phyloP scores from a whole-genome alignment of 345 rosid genomes.

The Brassica carinata region DNA sequence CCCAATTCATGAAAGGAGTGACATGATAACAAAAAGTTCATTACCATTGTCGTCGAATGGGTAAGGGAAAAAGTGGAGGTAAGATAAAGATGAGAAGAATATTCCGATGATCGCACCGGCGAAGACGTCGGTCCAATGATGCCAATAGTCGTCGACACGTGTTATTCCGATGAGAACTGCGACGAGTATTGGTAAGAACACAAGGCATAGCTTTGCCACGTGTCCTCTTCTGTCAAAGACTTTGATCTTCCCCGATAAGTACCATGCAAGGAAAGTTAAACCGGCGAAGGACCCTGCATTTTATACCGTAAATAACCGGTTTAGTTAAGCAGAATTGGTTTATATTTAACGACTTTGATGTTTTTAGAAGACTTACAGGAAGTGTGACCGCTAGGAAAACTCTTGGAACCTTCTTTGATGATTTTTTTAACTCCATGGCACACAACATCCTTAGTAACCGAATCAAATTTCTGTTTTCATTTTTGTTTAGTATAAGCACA shows the following conservation, averaged over 20 bases:
- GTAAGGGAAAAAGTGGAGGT: conserved; percentile 60
- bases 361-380: conserved; percentile 46
- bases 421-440: conserved; percentile 50
- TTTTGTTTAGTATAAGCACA: conserved; percentile 4
- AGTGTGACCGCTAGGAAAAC: conserved; percentile 75
- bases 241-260: conserved; percentile 64
- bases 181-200: conserved; percentile 53
- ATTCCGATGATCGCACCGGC: conserved; percentile 65
- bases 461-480: conserved; percentile 49
- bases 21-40: not conserved
- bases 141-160: conserved; percentile 74
- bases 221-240: conserved; percentile 60
- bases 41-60: conserved; percentile 54
- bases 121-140: conserved; percentile 78
- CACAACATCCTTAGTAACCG: conserved; percentile 44
- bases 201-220: conserved; percentile 59
- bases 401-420: conserved; percentile 73
- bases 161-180: conserved; percentile 60
- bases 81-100: conserved; percentile 50
- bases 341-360: not conserved
- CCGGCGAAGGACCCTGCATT: conserved; percentile 77
- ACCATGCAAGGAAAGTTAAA: conserved; percentile 61
- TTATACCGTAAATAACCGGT: not conserved
- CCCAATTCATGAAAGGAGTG: not conserved
- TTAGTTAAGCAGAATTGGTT: not conserved